Evolutionary conservation across 768 basidiomycete species (phyloP).

Genomic region (Clavulina sp.): DNA sequence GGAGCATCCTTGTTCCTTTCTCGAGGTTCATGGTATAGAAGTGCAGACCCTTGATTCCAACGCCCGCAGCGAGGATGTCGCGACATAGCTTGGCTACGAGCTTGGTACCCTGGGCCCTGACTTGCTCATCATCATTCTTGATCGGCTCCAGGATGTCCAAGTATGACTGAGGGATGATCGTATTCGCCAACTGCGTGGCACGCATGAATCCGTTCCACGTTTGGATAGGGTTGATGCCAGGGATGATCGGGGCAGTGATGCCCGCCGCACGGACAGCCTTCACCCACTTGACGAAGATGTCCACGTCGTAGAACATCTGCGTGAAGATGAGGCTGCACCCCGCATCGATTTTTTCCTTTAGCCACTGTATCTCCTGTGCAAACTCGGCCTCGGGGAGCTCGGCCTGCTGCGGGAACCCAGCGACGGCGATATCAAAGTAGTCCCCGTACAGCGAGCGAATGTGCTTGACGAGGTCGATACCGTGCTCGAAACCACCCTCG

Average conservation of each 20-base stretch:
- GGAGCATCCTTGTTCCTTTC: constrained; percentile 85
- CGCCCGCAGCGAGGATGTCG: constrained; percentile 56
- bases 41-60: constrained; percentile 80
- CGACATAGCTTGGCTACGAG: constrained; percentile 91
- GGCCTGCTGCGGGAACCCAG: constrained; percentile 81
- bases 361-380: constrained; percentile 59
- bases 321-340: constrained; percentile 92
- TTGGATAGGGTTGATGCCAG: constrained; percentile 28
- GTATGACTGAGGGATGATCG: constrained; percentile 55
- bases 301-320: constrained; percentile 94
- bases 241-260: constrained; percentile 24
- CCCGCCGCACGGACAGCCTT: constrained; percentile 26
- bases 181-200: constrained; percentile 63
- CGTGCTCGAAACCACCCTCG: constrained; percentile 78
- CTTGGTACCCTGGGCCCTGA: constrained; percentile 81
- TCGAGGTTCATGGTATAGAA: constrained; percentile 98
- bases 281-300: constrained; percentile 86
- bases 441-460: constrained; percentile 70
- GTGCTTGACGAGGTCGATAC: constrained; percentile 80
- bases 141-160: constrained; percentile 66
- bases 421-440: constrained; percentile 89
- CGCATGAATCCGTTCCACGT: constrained; percentile 91
- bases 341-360: constrained; percentile 83
- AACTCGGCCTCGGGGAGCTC: constrained; percentile 54
- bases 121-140: constrained; percentile 85